phyloP scores from a whole-genome alignment of 345 rosid genomes.

The Salix purpurea region DNA sequence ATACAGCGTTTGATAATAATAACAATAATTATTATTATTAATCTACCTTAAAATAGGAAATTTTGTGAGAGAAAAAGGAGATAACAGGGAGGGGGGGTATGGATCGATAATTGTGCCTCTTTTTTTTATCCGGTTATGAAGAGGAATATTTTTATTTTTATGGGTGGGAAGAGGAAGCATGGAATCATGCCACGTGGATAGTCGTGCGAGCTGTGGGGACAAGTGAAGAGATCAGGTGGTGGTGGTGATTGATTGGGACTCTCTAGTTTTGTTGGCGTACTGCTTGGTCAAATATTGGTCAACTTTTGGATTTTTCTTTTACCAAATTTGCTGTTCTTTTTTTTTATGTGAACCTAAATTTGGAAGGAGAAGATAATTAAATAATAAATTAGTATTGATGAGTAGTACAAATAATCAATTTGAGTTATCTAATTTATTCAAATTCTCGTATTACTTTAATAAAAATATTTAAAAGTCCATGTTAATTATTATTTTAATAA shows the following conservation, averaged over 20 bases:
- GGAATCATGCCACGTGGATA: not conserved
- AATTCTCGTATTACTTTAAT: too few relatives aligned
- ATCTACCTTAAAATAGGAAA: not conserved
- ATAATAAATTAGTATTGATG: too few relatives aligned
- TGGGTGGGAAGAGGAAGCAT: not conserved
- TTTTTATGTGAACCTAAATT: not conserved
- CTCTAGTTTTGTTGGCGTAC: not conserved
- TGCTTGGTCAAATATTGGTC: not conserved
- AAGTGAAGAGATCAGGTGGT: not conserved
- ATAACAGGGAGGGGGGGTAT: not conserved
- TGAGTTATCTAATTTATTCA: too few relatives aligned
- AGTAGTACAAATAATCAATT: too few relatives aligned
- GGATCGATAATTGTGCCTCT: not conserved
- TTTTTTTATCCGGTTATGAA: not conserved
- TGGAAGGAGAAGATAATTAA: not conserved
- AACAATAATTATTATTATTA: not conserved
- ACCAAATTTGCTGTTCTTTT: not conserved
- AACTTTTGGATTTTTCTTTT: not conserved
- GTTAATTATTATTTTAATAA: too few relatives aligned
- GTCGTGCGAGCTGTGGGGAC: not conserved
- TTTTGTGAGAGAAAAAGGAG: not conserved
- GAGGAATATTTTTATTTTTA: not conserved
- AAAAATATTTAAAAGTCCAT: too few relatives aligned
- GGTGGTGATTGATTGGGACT: constrained; percentile 7
- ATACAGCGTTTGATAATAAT: not conserved